Percentiles rank a stretch among this genome's conserved stretches.
phyloP scores from a whole-genome alignment of 2,329 filamentous ascomycete species.

The Coleophoma crateriformis region DNA sequence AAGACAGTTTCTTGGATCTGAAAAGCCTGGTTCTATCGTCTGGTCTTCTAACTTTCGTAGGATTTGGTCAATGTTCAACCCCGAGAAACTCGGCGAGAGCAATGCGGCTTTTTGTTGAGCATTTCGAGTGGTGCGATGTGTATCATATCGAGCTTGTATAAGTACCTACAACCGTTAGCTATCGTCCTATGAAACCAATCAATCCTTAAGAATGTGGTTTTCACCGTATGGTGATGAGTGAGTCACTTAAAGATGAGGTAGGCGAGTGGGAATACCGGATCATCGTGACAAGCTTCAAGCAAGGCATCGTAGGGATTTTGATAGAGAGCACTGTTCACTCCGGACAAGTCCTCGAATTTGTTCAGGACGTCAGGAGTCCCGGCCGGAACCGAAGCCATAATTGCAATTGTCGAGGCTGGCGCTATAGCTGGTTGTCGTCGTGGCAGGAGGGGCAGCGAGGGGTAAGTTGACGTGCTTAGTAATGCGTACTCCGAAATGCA shows the following conservation, averaged over 20 bases:
- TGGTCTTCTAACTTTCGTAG: conserved; percentile 64
- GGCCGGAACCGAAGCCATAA: conserved; percentile 1
- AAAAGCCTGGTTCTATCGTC: conserved; percentile 59
- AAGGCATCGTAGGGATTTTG: conserved; percentile 27
- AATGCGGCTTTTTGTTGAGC: conserved; percentile 70
- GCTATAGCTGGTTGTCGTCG: too few species aligned
- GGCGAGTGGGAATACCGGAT: conserved; percentile 18
- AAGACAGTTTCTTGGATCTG: conserved; percentile 74
- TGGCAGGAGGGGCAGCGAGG: too few species aligned
- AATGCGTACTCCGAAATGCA: too few species aligned
- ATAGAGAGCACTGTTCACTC: conserved; percentile 20
- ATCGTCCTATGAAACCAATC: too few species aligned
- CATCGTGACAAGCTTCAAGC: conserved; percentile 24
- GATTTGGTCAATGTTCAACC: conserved; percentile 71
- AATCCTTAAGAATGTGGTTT: too few species aligned
- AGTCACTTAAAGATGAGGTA: too few species aligned
- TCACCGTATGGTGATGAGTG: too few species aligned
- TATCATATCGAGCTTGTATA: conserved; percentile 47
- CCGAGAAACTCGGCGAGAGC: conserved; percentile 59
- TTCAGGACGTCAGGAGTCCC: conserved; percentile 21
- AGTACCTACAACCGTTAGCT: too few species aligned
- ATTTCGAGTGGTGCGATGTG: conserved; percentile 72
- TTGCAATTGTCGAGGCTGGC: too few species aligned
- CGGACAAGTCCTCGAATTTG: conserved; percentile 27
- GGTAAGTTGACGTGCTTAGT: too few species aligned